These are phyloP conservation scores for Usnea hakonensis DNA, from an alignment of 495 filamentous ascomycete species.

Conservation along the genomic window DNA sequence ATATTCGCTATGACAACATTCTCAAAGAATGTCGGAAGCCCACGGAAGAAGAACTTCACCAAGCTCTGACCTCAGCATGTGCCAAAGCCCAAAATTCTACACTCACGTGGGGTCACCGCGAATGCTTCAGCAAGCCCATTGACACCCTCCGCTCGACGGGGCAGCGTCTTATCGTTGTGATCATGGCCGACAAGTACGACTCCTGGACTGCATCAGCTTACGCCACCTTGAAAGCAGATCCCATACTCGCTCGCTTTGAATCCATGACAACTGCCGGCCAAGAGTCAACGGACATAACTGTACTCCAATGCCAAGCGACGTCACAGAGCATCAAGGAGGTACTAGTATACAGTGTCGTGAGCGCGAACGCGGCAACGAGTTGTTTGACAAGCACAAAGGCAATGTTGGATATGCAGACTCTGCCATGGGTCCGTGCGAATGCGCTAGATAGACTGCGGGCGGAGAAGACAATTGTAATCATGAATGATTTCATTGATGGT, in stretches of 20 bases:
- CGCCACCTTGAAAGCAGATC: slow-evolving; percentile 41
- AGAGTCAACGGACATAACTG: slow-evolving; percentile 36
- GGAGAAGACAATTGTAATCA: slow-evolving; percentile 38
- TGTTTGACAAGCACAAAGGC: slow-evolving; percentile 2
- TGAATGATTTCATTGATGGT: slow-evolving; percentile 52
- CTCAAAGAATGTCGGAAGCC: slow-evolving; percentile 38
- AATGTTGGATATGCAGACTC: not conserved
- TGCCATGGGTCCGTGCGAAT: slow-evolving; percentile 26
- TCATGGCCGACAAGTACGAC: slow-evolving; percentile 37
- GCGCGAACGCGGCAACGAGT: slow-evolving; percentile 27
- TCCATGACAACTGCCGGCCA: slow-evolving; percentile 32
- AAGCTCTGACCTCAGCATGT: slow-evolving; percentile 33
- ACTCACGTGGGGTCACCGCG: slow-evolving; percentile 9
- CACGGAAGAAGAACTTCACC: slow-evolving; percentile 34
- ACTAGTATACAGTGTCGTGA: slow-evolving; percentile 38
- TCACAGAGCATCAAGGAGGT: slow-evolving; percentile 43
- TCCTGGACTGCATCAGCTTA: slow-evolving; percentile 47
- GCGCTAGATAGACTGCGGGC: slow-evolving; percentile 29
- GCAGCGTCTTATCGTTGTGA: slow-evolving; percentile 43
- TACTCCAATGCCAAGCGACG: slow-evolving; percentile 50
- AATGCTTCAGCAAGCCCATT: slow-evolving; percentile 29
- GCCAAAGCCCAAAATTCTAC: not conserved
- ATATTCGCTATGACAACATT: slow-evolving; percentile 49
- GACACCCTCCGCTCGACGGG: slow-evolving; percentile 32
- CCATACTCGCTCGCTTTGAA: slow-evolving; percentile 39